Evolutionary conservation across 2,329 filamentous ascomycete species (phyloP), one percentile per base, ranked within the genome.

Genomic region (Arthrobotrys conoides): DNA sequence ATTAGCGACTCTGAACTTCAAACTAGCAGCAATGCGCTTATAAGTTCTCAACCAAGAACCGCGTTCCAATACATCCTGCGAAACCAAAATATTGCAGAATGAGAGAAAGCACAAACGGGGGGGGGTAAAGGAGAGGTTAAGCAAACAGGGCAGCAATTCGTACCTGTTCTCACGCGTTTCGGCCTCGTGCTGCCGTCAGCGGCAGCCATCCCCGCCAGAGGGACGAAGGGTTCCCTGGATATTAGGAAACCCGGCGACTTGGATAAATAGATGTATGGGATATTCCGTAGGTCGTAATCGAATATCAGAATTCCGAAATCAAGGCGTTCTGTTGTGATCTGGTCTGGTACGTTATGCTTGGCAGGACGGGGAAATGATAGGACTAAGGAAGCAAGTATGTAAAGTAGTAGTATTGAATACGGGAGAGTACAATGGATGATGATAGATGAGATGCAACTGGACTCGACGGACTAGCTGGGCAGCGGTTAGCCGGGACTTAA

Each of bases 131-230:
- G n/a, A n/a, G n/a, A n/a, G n/a, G n/a, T n/a, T n/a, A 59, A 38
- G 10, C 2, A 22, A 36, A 14, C 27, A 30, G 53, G n/a, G 16
- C 0, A 9, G 16, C 16, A 51, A 38, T 59, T 38, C 77, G 63
- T 97, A 44, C 94, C 94, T 2, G 94, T 97, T 57, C 95, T 90
- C 18, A 96, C 93, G 80, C 94, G 88, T 85, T 91, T 95, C n/a
- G 93, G 90, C 84, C 94, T 71, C 61, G 73, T 95, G 80, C 83
- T 84, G 30, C 73, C 73, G 69, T 77, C 73, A 18, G 73, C 73
- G 33, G 73, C 73, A 68, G 73, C 73, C 73, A 77, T 77, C 41
- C 73, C 73, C 53, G 59, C 59, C 41, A 49, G 48, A 61, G 67
- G 67, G 46, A 55, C 38, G 61, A 63, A 63, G 44, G 59, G 24